Percentiles rank a stretch among this genome's conserved stretches.
Evolutionary conservation across 2,329 filamentous ascomycete species (phyloP).

Genomic region (Fusarium illudens): DNA sequence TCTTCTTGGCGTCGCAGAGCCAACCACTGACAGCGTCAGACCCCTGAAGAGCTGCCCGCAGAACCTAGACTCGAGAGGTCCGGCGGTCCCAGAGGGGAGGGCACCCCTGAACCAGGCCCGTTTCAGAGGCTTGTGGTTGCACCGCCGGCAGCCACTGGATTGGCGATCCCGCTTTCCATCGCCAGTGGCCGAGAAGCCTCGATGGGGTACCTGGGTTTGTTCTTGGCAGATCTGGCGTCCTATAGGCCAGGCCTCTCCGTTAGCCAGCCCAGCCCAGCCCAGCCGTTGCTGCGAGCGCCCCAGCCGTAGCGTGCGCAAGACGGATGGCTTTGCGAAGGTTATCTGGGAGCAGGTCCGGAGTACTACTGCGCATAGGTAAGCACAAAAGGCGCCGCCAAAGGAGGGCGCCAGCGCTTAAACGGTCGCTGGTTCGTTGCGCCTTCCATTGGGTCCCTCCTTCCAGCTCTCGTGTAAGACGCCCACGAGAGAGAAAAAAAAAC

Average conservation of each 20-base stretch:
- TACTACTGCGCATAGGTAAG: too few species aligned
- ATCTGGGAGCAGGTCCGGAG: too few species aligned
- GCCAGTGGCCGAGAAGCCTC: conserved; percentile 17
- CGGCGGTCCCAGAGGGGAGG: conserved; percentile 19
- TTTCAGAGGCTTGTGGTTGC: conserved; percentile 37
- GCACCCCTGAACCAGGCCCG: conserved; percentile 29
- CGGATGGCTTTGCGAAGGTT: neutral
- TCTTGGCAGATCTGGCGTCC: conserved; percentile 27
- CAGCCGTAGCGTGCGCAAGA: conserved; percentile 15
- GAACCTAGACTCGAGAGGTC: conserved; percentile 22
- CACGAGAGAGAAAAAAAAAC: neutral
- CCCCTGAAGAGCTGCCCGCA: conserved; percentile 28
- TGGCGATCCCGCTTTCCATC: conserved; percentile 8
- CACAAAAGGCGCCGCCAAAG: neutral
- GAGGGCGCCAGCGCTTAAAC: conserved; percentile 17
- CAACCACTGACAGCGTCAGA: conserved; percentile 24
- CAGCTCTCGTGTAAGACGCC: conserved; percentile 16
- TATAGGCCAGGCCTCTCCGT: conserved; percentile 27
- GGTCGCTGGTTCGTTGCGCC: conserved; percentile 19
- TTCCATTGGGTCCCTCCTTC: neutral
- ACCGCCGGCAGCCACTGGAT: conserved; percentile 32
- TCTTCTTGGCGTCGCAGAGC: conserved; percentile 18
- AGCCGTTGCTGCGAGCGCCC: conserved; percentile 26
- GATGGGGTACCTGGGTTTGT: too few species aligned
- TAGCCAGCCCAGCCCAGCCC: conserved; percentile 7